Evolutionary conservation across 768 basidiomycete genomes (phyloP).

Genomic region (Tylopilus subfusipes): DNA sequence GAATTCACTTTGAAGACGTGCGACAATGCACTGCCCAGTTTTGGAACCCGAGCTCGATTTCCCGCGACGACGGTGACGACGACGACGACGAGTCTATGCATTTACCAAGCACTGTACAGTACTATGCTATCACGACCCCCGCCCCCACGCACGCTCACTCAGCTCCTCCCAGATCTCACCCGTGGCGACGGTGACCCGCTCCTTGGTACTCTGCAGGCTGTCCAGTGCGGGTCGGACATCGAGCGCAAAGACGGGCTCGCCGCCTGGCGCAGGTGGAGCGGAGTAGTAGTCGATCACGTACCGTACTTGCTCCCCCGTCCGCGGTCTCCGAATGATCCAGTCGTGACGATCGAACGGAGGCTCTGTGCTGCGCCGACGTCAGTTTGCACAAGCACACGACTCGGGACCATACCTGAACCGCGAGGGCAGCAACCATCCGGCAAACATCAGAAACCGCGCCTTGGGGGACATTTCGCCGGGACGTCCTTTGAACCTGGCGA

Average conservation of each 20-base stretch:
- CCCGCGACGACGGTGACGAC: slow-evolving; percentile 2
- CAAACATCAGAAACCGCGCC: slow-evolving; percentile 80
- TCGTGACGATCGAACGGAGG: slow-evolving; percentile 98
- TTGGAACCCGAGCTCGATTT: slow-evolving; percentile 16
- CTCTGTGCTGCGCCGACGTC: slow-evolving; percentile 54
- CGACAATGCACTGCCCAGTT: slow-evolving; percentile 22
- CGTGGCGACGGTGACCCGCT: slow-evolving; percentile 67
- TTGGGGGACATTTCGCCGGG: slow-evolving; percentile 96
- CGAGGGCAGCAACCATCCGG: slow-evolving; percentile 86
- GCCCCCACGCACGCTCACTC: slow-evolving; percentile 29
- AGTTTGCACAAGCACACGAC: neutral
- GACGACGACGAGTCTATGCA: slow-evolving; percentile 1
- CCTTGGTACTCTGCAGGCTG: slow-evolving; percentile 69
- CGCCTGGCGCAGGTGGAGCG: slow-evolving; percentile 83
- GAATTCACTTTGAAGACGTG: slow-evolving; percentile 8
- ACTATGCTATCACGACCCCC: slow-evolving; percentile 9
- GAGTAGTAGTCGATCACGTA: slow-evolving; percentile 99
- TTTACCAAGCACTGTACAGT: slow-evolving; percentile 1
- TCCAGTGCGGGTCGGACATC: slow-evolving; percentile 96
- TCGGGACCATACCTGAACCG: slow-evolving; percentile 72
- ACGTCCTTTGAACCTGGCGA: slow-evolving; percentile 82
- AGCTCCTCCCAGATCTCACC: slow-evolving; percentile 61
- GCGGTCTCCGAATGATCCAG: slow-evolving; percentile 86
- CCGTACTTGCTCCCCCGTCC: slow-evolving; percentile 77
- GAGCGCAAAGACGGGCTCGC: slow-evolving; percentile 90